These are phyloP conservation scores for Pisolithus marmoratus DNA, from an alignment of 768 basidiomycete genomes.

Conservation along the genomic window DNA sequence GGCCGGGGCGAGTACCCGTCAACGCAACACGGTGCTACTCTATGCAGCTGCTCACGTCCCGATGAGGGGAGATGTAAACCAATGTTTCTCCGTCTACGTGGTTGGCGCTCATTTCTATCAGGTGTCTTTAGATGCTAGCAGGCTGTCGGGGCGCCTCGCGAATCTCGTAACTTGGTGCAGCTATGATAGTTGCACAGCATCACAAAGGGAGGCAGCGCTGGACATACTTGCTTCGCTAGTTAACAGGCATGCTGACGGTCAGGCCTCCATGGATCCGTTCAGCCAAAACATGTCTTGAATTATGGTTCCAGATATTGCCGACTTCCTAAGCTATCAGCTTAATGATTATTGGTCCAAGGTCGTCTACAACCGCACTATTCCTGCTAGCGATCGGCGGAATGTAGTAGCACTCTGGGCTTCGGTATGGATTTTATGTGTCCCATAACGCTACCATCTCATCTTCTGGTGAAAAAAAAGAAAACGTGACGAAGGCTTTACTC, in stretches of 20 bases:
- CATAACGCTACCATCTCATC: not conserved
- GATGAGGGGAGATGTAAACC: constrained; percentile 57
- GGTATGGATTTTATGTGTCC: constrained; percentile 40
- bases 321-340: constrained; percentile 40
- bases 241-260: constrained; percentile 75
- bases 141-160: constrained; percentile 47
- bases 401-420: constrained; percentile 63
- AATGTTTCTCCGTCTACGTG: not conserved
- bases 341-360: constrained; percentile 44
- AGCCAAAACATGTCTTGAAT: not conserved
- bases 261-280: constrained; percentile 9
- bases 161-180: constrained; percentile 58
- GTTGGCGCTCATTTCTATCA: constrained; percentile 20
- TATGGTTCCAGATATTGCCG: constrained; percentile 35
- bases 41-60: constrained; percentile 64
- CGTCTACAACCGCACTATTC: constrained; percentile 31
- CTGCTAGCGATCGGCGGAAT: constrained; percentile 38
- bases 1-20: constrained; percentile 24
- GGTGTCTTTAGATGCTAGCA: constrained; percentile 47
- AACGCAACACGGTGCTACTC: constrained; percentile 62
- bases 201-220: constrained; percentile 52
- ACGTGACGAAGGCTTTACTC: constrained; percentile 73
- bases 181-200: constrained; percentile 35
- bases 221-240: constrained; percentile 61
- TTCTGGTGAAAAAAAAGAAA: constrained; percentile 38